Evolutionary conservation across 129 eudicot genomes (phyloP).

Genomic region (sunflower (Helianthus annuus)): DNA sequence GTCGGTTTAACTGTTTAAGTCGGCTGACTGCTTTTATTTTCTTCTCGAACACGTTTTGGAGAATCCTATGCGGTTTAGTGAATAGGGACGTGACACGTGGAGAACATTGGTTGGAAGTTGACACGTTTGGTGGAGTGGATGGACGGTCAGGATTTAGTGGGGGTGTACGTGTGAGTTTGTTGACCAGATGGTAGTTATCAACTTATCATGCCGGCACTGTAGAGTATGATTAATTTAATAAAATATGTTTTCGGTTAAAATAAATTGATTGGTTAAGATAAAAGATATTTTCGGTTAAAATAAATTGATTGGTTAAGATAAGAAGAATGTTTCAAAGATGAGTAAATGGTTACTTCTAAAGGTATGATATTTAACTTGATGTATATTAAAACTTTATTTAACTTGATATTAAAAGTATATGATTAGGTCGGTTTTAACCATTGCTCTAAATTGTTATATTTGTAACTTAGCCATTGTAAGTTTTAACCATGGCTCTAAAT

Average conservation of each 20-base stretch:
- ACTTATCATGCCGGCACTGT: conserved; percentile 7
- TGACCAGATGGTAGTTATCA: conserved; percentile 21
- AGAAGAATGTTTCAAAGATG: conserved; percentile 3
- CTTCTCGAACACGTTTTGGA: conserved; percentile 40
- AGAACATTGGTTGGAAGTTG: not conserved
- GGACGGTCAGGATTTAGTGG: conserved; percentile 22
- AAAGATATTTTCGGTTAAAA: no score
- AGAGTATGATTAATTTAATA: not conserved
- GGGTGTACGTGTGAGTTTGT: conserved; percentile 10
- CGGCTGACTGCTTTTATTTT: conserved; percentile 29
- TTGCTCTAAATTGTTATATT: conserved; percentile 12
- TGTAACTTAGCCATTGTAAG: conserved; percentile 4
- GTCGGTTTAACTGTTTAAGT: conserved; percentile 45
- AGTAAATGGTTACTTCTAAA: not conserved
- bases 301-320: no score
- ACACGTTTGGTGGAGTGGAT: conserved; percentile 12
- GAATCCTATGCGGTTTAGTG: conserved; percentile 16
- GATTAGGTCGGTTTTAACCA: conserved; percentile 15
- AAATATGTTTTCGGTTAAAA: no score
- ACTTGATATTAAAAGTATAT: not conserved
- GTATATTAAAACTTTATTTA: no score
- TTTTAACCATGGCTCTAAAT: conserved; percentile 21
- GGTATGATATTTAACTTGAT: not conserved
- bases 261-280: not conserved
- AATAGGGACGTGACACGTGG: conserved; percentile 32